These are phyloP conservation scores for Eucalyptus marginata DNA, from an alignment of 345 rosid genomes.

Conservation along the genomic window DNA sequence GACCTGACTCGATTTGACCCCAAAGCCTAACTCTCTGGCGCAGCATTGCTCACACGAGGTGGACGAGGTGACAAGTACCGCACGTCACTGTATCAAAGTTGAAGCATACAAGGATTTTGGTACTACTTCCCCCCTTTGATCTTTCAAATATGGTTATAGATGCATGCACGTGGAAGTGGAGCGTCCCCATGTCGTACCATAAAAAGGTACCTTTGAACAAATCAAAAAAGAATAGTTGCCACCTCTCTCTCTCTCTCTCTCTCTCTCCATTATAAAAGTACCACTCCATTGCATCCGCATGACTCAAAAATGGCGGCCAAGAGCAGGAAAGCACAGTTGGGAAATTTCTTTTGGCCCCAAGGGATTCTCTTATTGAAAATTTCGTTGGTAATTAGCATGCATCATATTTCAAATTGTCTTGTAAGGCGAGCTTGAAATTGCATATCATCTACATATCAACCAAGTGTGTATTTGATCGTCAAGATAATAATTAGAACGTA, in stretches of 20 bases:
- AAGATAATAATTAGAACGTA: neutral
- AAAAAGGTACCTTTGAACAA: neutral
- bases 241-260: neutral
- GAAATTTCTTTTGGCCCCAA: neutral
- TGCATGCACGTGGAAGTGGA: neutral
- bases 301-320: neutral
- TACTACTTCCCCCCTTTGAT: neutral
- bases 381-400: neutral
- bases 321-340: neutral
- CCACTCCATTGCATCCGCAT: neutral
- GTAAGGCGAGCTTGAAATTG: neutral
- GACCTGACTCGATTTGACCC: neutral
- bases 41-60: neutral
- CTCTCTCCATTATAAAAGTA: neutral
- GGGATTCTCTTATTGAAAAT: neutral
- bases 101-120: neutral
- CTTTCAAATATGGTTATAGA: neutral
- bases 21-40: neutral
- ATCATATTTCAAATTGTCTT: neutral
- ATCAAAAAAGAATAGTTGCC: neutral
- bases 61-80: neutral
- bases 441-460: neutral
- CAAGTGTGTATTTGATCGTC: rapidly evolving
- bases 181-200: neutral
- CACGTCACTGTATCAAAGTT: neutral